Conservation (phyloP, 1,284 basidiomycete genomes). For the Puccinia coronata region DNA sequence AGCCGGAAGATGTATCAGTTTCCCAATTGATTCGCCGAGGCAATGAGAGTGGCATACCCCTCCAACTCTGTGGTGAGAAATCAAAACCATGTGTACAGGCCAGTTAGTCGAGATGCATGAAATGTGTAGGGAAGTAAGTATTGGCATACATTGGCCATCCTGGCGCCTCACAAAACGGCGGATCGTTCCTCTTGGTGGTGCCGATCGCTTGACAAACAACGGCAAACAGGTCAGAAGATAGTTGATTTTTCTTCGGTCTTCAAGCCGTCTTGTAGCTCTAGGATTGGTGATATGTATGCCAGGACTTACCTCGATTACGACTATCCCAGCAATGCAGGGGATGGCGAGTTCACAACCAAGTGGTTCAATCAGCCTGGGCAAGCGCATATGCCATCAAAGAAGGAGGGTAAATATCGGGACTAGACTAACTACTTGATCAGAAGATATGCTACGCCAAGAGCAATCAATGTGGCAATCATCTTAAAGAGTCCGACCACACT, state of each 20-base stretch:
- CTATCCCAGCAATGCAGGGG: background rate
- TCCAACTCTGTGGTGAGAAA: background rate
- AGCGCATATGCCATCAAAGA: too few species aligned
- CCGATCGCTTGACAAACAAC: conserved; percentile 30
- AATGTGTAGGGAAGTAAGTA: background rate
- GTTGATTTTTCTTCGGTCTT: background rate
- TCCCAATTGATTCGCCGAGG: background rate
- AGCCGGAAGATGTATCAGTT: too few species aligned
- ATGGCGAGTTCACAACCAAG: too few species aligned
- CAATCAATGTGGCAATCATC: background rate
- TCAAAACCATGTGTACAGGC: background rate
- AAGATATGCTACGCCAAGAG: background rate
- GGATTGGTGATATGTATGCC: background rate
- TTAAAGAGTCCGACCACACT: too few species aligned
- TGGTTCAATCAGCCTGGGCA: background rate
- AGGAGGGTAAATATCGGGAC: background rate
- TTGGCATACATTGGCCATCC: conserved; percentile 31
- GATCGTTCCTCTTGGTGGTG: conserved; percentile 19
- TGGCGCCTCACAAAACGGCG: conserved; percentile 1
- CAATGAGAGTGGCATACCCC: background rate
- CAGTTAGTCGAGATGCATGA: background rate
- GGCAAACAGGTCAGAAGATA: background rate
- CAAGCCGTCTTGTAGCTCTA: too few species aligned
- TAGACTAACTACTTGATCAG: background rate
- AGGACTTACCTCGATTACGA: background rate